Conservation (phyloP, 805 yeast genomes). For the Lipomyces yamadae region DNA sequence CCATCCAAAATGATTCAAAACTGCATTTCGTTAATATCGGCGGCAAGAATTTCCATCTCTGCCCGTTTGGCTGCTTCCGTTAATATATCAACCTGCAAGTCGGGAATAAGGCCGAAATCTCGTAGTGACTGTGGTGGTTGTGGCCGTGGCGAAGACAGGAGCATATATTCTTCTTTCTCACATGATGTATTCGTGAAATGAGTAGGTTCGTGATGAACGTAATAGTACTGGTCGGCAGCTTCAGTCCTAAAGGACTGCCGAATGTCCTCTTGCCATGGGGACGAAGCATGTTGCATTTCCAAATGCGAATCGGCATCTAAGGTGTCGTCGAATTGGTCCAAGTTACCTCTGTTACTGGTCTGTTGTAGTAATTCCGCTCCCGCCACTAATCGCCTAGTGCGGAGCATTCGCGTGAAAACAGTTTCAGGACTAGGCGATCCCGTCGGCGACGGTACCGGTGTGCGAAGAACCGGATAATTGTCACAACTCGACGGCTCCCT, state of each 20-base stretch:
- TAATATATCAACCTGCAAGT: slow-evolving; percentile 38
- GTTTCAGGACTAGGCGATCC: slow-evolving; percentile 16
- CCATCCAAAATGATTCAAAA: not conserved
- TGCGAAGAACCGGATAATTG: not conserved
- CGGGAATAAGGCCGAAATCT: not conserved
- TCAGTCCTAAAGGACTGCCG: slow-evolving; percentile 11
- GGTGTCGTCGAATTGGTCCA: not conserved
- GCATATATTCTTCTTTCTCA: not conserved
- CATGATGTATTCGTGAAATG: not conserved
- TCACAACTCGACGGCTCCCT: too few relatives aligned
- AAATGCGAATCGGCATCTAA: slow-evolving; percentile 2
- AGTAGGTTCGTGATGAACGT: not conserved
- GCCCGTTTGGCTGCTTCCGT: slow-evolving; percentile 46
- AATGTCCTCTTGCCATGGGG: not conserved
- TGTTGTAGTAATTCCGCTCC: not conserved
- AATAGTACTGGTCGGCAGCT: not conserved
- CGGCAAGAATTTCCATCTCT: slow-evolving; percentile 43
- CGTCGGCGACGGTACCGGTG: slow-evolving; percentile 28
- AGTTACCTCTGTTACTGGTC: not conserved
- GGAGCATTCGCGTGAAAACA: not conserved
- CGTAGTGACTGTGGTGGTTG: slow-evolving; percentile 10
- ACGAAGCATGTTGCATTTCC: not conserved
- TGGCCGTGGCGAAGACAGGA: not conserved
- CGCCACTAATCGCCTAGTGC: not conserved
- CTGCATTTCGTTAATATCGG: slow-evolving; percentile 40